Percentiles rank a stretch among this genome's conserved stretches.
phyloP scores from a whole-genome alignment of 768 basidiomycete genomes.

The Boletus pseudo-olivaceus region DNA sequence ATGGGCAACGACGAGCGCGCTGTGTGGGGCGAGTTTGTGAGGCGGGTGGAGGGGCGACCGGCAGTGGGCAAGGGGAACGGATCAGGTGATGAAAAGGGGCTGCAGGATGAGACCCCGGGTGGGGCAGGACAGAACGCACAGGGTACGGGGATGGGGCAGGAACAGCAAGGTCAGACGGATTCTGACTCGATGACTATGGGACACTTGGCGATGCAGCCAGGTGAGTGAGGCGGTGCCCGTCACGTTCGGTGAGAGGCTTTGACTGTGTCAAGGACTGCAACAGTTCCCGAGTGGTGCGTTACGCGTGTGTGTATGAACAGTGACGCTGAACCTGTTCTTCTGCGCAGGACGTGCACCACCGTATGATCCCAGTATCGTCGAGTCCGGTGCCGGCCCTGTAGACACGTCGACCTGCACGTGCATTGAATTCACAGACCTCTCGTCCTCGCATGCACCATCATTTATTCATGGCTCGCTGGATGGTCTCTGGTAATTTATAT shows the following conservation, averaged over 20 bases:
- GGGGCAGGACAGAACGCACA: conserved; percentile 3
- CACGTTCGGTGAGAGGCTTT: background rate
- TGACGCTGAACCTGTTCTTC: background rate
- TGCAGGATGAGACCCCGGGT: conserved; percentile 16
- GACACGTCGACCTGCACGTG: background rate
- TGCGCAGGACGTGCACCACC: conserved; percentile 7
- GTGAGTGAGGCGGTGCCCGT: conserved; percentile 5
- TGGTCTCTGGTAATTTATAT: conserved; percentile 15
- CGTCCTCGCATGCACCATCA: background rate
- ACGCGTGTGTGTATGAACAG: background rate
- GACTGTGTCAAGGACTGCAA: background rate
- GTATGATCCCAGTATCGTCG: conserved; percentile 1
- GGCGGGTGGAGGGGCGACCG: conserved; percentile 53
- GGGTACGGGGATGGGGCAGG: conserved; percentile 6
- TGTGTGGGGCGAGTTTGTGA: conserved; percentile 68
- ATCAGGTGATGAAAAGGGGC: conserved; percentile 20
- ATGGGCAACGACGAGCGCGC: conserved; percentile 55
- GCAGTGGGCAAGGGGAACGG: conserved; percentile 28
- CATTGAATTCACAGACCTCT: background rate
- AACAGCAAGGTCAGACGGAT: conserved; percentile 17
- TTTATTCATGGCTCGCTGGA: background rate
- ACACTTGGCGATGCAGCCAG: conserved; percentile 18
- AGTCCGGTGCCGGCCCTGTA: background rate
- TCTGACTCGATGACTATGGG: conserved; percentile 19
- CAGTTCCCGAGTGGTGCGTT: conserved; percentile 13